Evolutionary conservation across 2,329 filamentous ascomycete genomes (phyloP), one percentile per base, ranked within the genome.

Genomic region (Fusarium austroafricanum): DNA sequence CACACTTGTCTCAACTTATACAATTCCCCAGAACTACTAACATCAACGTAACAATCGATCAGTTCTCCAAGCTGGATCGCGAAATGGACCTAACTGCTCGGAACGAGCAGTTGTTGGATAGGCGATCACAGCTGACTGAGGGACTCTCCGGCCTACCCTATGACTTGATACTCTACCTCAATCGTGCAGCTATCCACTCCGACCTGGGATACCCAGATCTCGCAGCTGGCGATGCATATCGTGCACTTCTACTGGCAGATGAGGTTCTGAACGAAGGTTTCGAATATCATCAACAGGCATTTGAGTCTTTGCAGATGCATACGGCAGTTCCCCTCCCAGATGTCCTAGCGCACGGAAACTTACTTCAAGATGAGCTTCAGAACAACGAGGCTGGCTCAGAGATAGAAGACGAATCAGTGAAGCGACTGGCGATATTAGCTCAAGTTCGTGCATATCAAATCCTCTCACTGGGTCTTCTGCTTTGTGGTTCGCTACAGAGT

Each of bases 211-310:
- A 97, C 78, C 93, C 93, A 0, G 96, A 99, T 77, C 87, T 99
- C 38, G 94, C 94, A 7, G 90, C 91, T 12, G 93, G 93, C 33
- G 94, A 97, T 82, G 93, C 93, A 7, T 98, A 98, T 77, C 90
- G 92, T 55, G 94, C 94, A 2, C 84, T 98, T n/a, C 86, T 97
- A 6, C 82, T 99, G 45, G 87, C 92, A 17, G 95, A 98, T 75
- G 93, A 96, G 69, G 86, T 93, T 35, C 79, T 85, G 67, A 90
- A 96, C 56, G 92, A 95, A 65, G 87, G 88, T 38, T 94, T 92
- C 71, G 93, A 97, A 78, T 96, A 94, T 73, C 90, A 96, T 75
- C 89, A 93, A 17, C 81, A 87, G 71, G 89, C 90, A 10, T 70
- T 84, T 9, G 85, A 87, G 51, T 82, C 85, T 11, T 78, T 90